These are phyloP conservation scores for Psilocybe cubensis DNA, from an alignment of 768 basidiomycete species.

Conservation along the genomic window DNA sequence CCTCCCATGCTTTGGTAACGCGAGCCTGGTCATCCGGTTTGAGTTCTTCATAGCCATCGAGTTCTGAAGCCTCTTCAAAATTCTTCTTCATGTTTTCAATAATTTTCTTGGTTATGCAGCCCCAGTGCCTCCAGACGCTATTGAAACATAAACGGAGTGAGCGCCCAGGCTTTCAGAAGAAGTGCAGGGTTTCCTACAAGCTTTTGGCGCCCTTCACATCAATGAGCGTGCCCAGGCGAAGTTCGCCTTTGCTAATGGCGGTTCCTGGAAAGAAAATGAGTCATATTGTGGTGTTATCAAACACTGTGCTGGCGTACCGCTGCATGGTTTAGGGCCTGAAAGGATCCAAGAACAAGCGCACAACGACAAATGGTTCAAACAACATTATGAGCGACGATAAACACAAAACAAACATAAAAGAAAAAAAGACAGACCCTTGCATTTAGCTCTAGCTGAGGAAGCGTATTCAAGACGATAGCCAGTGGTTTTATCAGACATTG, in stretches of 20 bases:
- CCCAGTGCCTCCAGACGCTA: slow-evolving; percentile 91
- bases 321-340: slow-evolving; percentile 77
- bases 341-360: not conserved
- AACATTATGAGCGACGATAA: slow-evolving; percentile 13
- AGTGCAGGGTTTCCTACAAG: slow-evolving; percentile 50
- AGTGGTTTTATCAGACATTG: slow-evolving; percentile 53
- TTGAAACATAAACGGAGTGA: slow-evolving; percentile 3
- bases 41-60: slow-evolving; percentile 87
- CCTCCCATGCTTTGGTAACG: slow-evolving; percentile 73
- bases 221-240: slow-evolving; percentile 76
- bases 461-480: slow-evolving; percentile 86
- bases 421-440: slow-evolving; percentile 62
- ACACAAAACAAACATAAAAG: slow-evolving; percentile 9
- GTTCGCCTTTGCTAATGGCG: slow-evolving; percentile 67
- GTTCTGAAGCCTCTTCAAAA: slow-evolving; percentile 60
- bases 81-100: slow-evolving; percentile 70
- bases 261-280: slow-evolving; percentile 53
- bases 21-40: slow-evolving; percentile 70
- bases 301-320: slow-evolving; percentile 46
- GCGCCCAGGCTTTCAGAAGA: slow-evolving; percentile 1
- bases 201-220: slow-evolving; percentile 71
- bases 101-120: slow-evolving; percentile 75
- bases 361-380: not conserved
- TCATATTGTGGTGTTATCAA: not conserved
- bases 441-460: slow-evolving; percentile 66